These are phyloP conservation scores for Trypanosoma congolense DNA, from an alignment of 208 protist species.

Conservation along the genomic window DNA sequence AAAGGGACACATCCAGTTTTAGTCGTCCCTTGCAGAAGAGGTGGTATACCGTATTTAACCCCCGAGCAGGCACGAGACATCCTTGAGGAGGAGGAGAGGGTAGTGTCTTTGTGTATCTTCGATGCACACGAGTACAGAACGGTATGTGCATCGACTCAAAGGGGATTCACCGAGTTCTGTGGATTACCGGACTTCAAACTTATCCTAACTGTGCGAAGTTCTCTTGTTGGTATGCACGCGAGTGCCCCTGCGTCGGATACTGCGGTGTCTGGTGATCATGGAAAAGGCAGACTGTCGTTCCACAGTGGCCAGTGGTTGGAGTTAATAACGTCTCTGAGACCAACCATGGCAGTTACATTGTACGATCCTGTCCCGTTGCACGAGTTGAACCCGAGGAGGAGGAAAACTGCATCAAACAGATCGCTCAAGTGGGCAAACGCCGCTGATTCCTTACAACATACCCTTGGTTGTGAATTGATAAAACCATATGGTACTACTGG, in stretches of 20 bases:
- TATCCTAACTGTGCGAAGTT: slow-evolving; percentile 54
- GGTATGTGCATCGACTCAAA: slow-evolving; percentile 31
- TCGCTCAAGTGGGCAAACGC: slow-evolving; percentile 31
- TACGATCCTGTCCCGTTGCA: slow-evolving; percentile 51
- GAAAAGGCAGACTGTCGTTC: slow-evolving; percentile 54
- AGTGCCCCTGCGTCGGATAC: slow-evolving; percentile 47
- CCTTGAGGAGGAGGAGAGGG: slow-evolving; percentile 47
- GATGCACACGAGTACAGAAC: slow-evolving; percentile 56
- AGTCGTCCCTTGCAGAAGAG: slow-evolving; percentile 52
- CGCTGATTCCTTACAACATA: slow-evolving; percentile 5
- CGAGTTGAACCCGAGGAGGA: slow-evolving; percentile 36
- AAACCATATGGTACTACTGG: slow-evolving; percentile 20
- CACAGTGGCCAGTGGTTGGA: slow-evolving; percentile 46
- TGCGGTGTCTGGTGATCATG: slow-evolving; percentile 48
- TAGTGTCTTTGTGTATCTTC: slow-evolving; percentile 60
- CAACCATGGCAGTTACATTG: slow-evolving; percentile 38
- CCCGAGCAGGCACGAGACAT: slow-evolving; percentile 54
- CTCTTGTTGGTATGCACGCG: slow-evolving; percentile 56
- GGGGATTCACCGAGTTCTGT: slow-evolving; percentile 49
- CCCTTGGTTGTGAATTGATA: slow-evolving; percentile 18
- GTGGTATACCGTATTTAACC: slow-evolving; percentile 62
- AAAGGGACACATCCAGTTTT: slow-evolving; percentile 27
- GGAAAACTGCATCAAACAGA: slow-evolving; percentile 31
- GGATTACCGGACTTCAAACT: slow-evolving; percentile 49
- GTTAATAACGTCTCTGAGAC: slow-evolving; percentile 41